These are phyloP conservation scores for Gyrodon lividus DNA, from an alignment of 768 basidiomycete genomes.

Conservation along the genomic window DNA sequence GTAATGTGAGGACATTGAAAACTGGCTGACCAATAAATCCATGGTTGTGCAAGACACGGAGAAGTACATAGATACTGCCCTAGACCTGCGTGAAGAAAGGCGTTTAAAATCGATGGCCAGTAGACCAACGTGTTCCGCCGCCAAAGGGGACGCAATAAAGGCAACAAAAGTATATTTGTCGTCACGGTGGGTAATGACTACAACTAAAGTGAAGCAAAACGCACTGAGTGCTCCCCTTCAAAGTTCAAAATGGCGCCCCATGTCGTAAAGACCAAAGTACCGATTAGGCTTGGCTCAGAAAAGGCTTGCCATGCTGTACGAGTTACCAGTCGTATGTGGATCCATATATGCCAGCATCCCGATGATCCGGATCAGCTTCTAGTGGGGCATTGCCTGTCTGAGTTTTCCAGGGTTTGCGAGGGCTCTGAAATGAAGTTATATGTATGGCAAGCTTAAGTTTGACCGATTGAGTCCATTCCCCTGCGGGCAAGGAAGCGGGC, in stretches of 20 bases:
- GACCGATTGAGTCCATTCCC: slow-evolving; percentile 10
- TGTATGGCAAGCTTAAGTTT: slow-evolving; percentile 25
- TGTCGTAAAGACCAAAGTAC: slow-evolving; percentile 11
- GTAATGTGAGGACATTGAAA: slow-evolving; percentile 12
- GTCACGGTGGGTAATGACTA: slow-evolving; percentile 4
- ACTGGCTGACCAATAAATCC: not conserved
- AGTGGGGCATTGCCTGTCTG: slow-evolving; percentile 7
- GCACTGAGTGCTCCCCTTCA: not conserved
- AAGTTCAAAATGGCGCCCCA: slow-evolving; percentile 1
- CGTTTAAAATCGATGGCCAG: not conserved
- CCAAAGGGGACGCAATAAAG: not conserved
- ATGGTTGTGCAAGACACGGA: slow-evolving; percentile 4
- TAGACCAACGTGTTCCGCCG: not conserved
- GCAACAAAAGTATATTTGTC: not conserved
- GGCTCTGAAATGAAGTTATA: slow-evolving; percentile 17
- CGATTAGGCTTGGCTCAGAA: slow-evolving; percentile 1
- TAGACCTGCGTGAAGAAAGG: not conserved
- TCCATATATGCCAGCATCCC: slow-evolving; percentile 13
- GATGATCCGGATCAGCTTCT: slow-evolving; percentile 2
- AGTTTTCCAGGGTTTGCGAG: slow-evolving; percentile 8
- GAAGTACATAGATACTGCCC: not conserved
- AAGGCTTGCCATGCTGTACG: not conserved
- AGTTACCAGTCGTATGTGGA: not conserved
- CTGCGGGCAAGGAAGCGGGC: not conserved
- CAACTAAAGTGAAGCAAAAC: not conserved